Conservation (phyloP, 495 filamentous ascomycete genomes). For the Hypoxylon lienhwacheense region DNA sequence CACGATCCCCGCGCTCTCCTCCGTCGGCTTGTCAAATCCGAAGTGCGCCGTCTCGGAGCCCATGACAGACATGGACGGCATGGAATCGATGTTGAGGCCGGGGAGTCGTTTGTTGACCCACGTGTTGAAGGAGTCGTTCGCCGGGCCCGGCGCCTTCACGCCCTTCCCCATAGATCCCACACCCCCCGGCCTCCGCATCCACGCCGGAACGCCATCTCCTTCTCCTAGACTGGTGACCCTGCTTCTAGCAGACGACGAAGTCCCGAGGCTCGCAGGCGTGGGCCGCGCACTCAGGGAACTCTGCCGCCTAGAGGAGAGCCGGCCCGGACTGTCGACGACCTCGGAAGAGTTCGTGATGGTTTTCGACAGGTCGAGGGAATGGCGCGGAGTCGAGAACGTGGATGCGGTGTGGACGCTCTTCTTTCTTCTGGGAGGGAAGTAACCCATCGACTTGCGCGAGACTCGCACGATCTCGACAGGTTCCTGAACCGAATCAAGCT, state of each 20-base stretch:
- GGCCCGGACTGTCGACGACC: conserved; percentile 40
- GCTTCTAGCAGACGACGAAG: conserved; percentile 37
- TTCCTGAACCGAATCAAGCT: conserved; percentile 65
- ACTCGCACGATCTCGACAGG: conserved; percentile 87
- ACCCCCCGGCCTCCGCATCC: conserved; percentile 77
- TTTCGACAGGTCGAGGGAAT: conserved; percentile 62
- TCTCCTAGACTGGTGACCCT: conserved; percentile 36
- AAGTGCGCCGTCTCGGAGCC: conserved; percentile 53
- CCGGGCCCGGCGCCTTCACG: conserved; percentile 74
- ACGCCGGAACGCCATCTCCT: conserved; percentile 45
- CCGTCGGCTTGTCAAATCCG: conserved; percentile 46
- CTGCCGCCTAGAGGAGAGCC: conserved; percentile 45
- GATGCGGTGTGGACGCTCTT: conserved; percentile 64
- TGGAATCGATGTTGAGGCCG: conserved; percentile 61
- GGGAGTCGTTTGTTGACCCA: conserved; percentile 78
- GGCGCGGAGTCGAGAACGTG: conserved; percentile 61
- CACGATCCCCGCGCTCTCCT: conserved; percentile 44
- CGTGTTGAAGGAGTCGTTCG: conserved; percentile 75
- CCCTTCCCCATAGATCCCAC: conserved; percentile 76
- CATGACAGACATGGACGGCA: conserved; percentile 57
- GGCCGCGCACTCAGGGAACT: conserved; percentile 39
- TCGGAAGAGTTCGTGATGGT: conserved; percentile 41
- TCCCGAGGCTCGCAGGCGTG: conserved; percentile 29
- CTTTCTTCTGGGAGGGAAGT: conserved; percentile 87
- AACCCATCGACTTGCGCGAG: conserved; percentile 77